Evolutionary conservation across 331 rosid species (phyloP).

Genomic region (Acacia pycnantha): DNA sequence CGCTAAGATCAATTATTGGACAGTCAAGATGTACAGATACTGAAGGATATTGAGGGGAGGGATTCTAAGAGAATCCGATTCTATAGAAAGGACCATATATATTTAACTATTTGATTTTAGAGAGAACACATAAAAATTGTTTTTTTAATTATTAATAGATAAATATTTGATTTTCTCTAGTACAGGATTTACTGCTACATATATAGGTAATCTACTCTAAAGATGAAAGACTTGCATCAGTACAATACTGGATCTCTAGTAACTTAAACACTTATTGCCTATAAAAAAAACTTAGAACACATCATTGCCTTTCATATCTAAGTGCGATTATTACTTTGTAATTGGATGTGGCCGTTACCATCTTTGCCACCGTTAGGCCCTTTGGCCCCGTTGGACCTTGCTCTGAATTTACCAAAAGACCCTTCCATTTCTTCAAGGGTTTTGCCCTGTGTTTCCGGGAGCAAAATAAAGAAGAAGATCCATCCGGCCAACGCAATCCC

Average conservation of each 20-base stretch:
- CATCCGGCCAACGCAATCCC: conserved; percentile 43
- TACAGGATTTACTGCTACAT: not conserved
- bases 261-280: not conserved
- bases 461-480: conserved; percentile 40
- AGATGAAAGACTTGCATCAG: not conserved
- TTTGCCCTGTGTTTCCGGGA: conserved; percentile 54
- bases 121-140: too few species aligned
- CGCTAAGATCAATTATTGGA: too few species aligned
- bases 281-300: too few species aligned
- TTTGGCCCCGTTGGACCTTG: not conserved
- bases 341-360: conserved; percentile 25
- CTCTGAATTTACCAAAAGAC: conserved; percentile 37
- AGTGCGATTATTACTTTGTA: not conserved
- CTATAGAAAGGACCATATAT: too few species aligned
- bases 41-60: too few species aligned
- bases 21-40: too few species aligned
- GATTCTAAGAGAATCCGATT: too few species aligned
- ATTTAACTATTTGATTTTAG: too few species aligned
- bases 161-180: not conserved
- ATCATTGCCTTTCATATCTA: not conserved
- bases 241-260: not conserved
- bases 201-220: not conserved
- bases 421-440: conserved; percentile 53
- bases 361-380: not conserved
- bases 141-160: too few species aligned